These are phyloP conservation scores for Globisporangium radiosum DNA, from an alignment of 352 stramenopile species.

Conservation along the genomic window DNA sequence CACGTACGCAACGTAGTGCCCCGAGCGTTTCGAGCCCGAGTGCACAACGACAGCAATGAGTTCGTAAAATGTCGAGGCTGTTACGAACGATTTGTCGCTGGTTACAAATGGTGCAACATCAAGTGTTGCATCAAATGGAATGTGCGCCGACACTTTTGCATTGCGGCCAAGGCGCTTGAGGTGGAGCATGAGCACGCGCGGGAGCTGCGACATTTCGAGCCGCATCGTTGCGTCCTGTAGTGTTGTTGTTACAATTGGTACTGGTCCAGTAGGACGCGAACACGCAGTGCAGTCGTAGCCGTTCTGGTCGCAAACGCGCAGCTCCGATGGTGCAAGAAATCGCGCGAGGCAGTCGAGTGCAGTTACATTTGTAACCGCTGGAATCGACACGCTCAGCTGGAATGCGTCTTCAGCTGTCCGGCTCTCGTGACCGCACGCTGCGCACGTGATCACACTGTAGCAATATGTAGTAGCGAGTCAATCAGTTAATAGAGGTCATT, in stretches of 20 bases:
- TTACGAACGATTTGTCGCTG: constrained; percentile 10
- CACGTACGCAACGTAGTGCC: constrained; percentile 71
- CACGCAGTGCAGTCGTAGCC: constrained; percentile 69
- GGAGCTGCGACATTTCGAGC: constrained; percentile 38
- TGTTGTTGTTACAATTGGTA: constrained; percentile 12
- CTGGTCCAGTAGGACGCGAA: constrained; percentile 17
- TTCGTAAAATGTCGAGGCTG: constrained; percentile 34
- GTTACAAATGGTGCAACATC: constrained; percentile 40
- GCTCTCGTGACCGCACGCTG: constrained; percentile 39
- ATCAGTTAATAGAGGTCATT: neutral
- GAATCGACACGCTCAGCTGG: constrained; percentile 54
- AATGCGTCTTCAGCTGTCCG: constrained; percentile 55
- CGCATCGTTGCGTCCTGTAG: constrained; percentile 54
- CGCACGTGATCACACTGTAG: constrained; percentile 33
- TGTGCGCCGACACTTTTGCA: constrained; percentile 63
- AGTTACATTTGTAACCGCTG: constrained; percentile 15
- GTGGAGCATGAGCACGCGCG: constrained; percentile 58
- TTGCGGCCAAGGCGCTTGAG: constrained; percentile 51
- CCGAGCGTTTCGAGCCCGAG: constrained; percentile 60
- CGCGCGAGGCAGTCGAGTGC: constrained; percentile 41
- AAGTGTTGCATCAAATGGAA: constrained; percentile 47
- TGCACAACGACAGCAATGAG: constrained; percentile 69
- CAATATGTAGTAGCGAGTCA: neutral
- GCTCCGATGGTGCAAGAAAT: constrained; percentile 41
- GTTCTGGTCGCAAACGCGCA: constrained; percentile 46